These are phyloP conservation scores for Lactarius indigo DNA, from an alignment of 768 basidiomycete genomes.

Conservation along the genomic window DNA sequence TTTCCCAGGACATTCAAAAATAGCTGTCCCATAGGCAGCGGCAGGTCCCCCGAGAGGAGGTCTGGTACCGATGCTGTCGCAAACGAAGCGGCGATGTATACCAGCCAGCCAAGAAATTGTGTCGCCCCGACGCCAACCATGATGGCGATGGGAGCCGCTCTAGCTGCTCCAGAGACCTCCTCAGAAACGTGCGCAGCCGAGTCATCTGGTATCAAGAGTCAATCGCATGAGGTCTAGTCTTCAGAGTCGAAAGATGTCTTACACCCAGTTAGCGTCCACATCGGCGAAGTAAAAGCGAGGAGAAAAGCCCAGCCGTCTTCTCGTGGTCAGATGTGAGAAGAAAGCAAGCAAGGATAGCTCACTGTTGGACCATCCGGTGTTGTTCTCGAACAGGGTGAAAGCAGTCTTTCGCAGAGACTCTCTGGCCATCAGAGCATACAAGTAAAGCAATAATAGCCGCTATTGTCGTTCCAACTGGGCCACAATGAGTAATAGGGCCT, in stretches of 20 bases:
- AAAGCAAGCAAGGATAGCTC: constrained; percentile 25
- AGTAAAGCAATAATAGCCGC: constrained; percentile 60
- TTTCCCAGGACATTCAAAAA: constrained; percentile 64
- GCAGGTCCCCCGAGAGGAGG: constrained; percentile 46
- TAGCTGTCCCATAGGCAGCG: constrained; percentile 70
- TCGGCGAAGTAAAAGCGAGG: constrained; percentile 66
- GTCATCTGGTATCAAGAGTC: constrained; percentile 46
- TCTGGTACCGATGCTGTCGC: constrained; percentile 53
- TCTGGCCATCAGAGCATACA: constrained; percentile 48
- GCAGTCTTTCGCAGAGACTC: constrained; percentile 65
- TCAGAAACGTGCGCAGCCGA: constrained; percentile 76
- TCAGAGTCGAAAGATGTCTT: constrained; percentile 27
- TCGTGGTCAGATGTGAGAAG: neutral
- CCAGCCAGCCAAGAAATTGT: constrained; percentile 60
- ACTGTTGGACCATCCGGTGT: constrained; percentile 65
- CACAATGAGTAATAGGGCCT: neutral
- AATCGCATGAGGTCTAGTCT: constrained; percentile 1
- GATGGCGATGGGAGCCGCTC: constrained; percentile 67
- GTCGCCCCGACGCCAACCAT: constrained; percentile 59
- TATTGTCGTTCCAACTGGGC: constrained; percentile 57
- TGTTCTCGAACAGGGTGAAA: constrained; percentile 68
- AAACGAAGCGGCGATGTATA: constrained; percentile 62
- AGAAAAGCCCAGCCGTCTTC: constrained; percentile 75
- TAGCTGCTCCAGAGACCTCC: constrained; percentile 61
- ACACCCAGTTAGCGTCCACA: constrained; percentile 83